phyloP scores from a whole-genome alignment of 352 stramenopile genomes.

The Phytophthora idaei region DNA sequence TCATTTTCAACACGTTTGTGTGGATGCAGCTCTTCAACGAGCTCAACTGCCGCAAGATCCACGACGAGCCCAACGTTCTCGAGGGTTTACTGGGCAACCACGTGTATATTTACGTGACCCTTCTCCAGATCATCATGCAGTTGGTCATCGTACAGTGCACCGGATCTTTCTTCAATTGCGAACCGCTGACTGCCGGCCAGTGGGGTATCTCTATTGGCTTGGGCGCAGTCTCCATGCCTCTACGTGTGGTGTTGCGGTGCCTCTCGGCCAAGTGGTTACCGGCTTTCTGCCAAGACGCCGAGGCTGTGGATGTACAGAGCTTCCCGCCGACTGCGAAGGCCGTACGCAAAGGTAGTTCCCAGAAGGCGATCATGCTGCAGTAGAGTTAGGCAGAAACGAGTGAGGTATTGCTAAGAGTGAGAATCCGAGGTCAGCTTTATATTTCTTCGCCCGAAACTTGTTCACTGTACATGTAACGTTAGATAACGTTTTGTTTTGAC shows the following conservation, averaged over 20 bases:
- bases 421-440: conserved; percentile 30
- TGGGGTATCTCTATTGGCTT: conserved; percentile 69
- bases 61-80: conserved; percentile 94
- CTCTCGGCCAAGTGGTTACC: conserved; percentile 69
- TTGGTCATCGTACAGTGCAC: conserved; percentile 95
- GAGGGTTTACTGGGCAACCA: conserved; percentile 90
- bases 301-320: conserved; percentile 45
- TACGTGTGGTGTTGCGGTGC: conserved; percentile 57
- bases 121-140: conserved; percentile 93
- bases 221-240: conserved; percentile 46
- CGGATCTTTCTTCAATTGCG: conserved; percentile 79
- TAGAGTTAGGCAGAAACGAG: conserved; percentile 25
- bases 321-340: conserved; percentile 38
- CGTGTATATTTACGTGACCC: conserved; percentile 92
- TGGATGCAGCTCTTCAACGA: conserved; percentile 96
- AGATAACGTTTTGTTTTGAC: too few species aligned
- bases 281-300: conserved; percentile 55
- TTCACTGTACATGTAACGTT: too few species aligned
- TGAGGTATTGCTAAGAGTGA: conserved; percentile 20
- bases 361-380: conserved; percentile 34
- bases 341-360: conserved; percentile 38
- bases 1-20: conserved; percentile 98
- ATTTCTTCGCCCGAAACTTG: conserved; percentile 10
- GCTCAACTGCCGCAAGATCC: conserved; percentile 82
- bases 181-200: conserved; percentile 44